Evolutionary conservation across 257 asterid genomes (phyloP), one percentile per base, ranked within the genome.

Genomic region (Rubia yunnanensis): DNA sequence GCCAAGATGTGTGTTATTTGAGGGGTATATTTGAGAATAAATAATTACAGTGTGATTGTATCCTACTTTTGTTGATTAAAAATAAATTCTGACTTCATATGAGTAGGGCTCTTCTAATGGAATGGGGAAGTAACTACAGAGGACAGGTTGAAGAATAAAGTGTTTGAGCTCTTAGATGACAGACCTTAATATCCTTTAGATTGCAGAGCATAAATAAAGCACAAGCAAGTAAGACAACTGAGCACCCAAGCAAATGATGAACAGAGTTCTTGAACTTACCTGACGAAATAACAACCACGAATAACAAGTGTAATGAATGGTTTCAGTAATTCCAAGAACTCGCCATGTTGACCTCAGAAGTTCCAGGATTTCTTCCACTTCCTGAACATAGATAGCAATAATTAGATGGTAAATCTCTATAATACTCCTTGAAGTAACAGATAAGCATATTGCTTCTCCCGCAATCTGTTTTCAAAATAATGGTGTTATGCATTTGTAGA

Each of bases 331-430:
- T 76, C 99, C 99, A 66, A 92, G 81, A 77, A 87, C 75, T 73
- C 90, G 95, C 97, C 99, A 92, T 28, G 97, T 83, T 35, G 92
- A 87, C 84, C 90, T 92, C 64, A 89, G 80, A 70, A 92, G 99
- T 89, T 92, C 99, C 88, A 92, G 77, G 82, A 92, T 89, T 81
- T 92, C 97, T 79, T 92, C 99, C 71, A 92, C 95, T 86, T 92
- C 99, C 99, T 92, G 95, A 53, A 65, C 59, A 74, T 34, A 63
- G 32, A 54, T 20, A 30, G 65, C 50, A 31, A 49, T 22, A 26
- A 36, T 23, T 39, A 27, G 13, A 30, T 41, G 34, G 7, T 4
- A 52, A 48, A 7, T 28, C 4, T 13, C 20, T 41, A 20, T 30
- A 20, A 18, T 46, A 44, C 52, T 32, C 39, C 53, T 10, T 48